Evolutionary conservation across 78 protist genomes (phyloP).

Genomic region (Dictyostelium intermedium): DNA sequence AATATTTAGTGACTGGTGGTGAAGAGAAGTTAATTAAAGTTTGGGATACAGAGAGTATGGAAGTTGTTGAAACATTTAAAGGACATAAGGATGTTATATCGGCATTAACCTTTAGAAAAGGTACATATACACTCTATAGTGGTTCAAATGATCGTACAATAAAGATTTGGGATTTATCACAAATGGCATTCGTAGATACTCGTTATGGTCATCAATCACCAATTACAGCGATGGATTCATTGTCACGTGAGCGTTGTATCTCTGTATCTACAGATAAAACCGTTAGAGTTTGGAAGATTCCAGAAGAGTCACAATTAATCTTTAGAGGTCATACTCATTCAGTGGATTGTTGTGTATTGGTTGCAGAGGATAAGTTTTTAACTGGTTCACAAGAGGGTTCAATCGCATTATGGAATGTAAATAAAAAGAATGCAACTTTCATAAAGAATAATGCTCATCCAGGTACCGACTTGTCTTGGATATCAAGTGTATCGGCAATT

Average conservation of each 20-base stretch:
- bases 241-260: slow-evolving; percentile 63
- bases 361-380: slow-evolving; percentile 65
- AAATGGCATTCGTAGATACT: slow-evolving; percentile 90
- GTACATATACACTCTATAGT: slow-evolving; percentile 81
- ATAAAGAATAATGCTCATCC: slow-evolving; percentile 70
- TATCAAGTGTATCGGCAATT: slow-evolving; percentile 39
- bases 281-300: slow-evolving; percentile 88
- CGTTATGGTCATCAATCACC: slow-evolving; percentile 88
- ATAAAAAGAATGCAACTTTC: slow-evolving; percentile 28
- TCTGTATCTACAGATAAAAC: slow-evolving; percentile 79
- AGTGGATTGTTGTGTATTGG: slow-evolving; percentile 43
- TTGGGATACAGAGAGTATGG: slow-evolving; percentile 50
- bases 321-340: slow-evolving; percentile 73
- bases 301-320: slow-evolving; percentile 89
- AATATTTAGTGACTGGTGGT: slow-evolving; percentile 85
- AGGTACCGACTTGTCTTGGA: slow-evolving; percentile 29
- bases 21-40: slow-evolving; percentile 70
- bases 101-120: slow-evolving; percentile 83
- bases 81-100: slow-evolving; percentile 76
- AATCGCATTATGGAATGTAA: slow-evolving; percentile 25
- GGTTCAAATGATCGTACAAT: slow-evolving; percentile 88
- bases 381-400: slow-evolving; percentile 81
- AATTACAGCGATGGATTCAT: slow-evolving; percentile 79
- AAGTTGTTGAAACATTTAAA: slow-evolving; percentile 49
- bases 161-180: slow-evolving; percentile 88